These are phyloP conservation scores for Lichenothelia convexa DNA, from an alignment of 495 filamentous ascomycete species.

Conservation along the genomic window DNA sequence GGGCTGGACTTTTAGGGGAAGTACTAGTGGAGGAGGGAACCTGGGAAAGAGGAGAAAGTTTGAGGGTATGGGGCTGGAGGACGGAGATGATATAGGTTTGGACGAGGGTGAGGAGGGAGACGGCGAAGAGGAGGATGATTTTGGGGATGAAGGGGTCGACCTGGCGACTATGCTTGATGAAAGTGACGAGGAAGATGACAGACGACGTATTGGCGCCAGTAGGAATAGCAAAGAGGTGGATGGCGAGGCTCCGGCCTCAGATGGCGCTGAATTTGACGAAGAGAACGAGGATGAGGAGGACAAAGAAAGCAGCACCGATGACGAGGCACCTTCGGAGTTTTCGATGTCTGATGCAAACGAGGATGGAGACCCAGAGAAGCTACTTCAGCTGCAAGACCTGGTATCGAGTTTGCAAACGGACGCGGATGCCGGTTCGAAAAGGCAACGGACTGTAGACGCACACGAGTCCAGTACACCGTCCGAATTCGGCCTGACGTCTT, in stretches of 20 bases:
- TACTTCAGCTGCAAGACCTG: constrained; percentile 48
- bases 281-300: constrained; percentile 26
- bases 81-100: constrained; percentile 30
- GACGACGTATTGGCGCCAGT: constrained; percentile 5
- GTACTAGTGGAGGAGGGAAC: constrained; percentile 15
- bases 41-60: constrained; percentile 14
- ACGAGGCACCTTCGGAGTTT: constrained; percentile 21
- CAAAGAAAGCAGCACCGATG: constrained; percentile 29
- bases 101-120: constrained; percentile 37
- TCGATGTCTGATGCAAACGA: constrained; percentile 41
- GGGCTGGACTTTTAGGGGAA: constrained; percentile 22
- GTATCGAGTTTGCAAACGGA: constrained; percentile 46
- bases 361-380: constrained; percentile 35
- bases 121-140: constrained; percentile 36
- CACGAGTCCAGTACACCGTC: constrained; percentile 37
- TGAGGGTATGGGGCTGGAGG: constrained; percentile 12
- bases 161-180: constrained; percentile 66
- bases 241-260: constrained; percentile 22
- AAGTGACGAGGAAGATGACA: constrained; percentile 28
- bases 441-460: constrained; percentile 17
- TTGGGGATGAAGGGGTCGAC: constrained; percentile 77
- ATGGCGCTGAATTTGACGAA: constrained; percentile 29
- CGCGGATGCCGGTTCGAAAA: constrained; percentile 11
- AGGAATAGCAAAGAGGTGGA: too few relatives aligned
- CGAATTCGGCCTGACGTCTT: constrained; percentile 37